Evolutionary conservation across 805 yeast species (phyloP).

Genomic region (Schizosaccharomyces osmophilus): DNA sequence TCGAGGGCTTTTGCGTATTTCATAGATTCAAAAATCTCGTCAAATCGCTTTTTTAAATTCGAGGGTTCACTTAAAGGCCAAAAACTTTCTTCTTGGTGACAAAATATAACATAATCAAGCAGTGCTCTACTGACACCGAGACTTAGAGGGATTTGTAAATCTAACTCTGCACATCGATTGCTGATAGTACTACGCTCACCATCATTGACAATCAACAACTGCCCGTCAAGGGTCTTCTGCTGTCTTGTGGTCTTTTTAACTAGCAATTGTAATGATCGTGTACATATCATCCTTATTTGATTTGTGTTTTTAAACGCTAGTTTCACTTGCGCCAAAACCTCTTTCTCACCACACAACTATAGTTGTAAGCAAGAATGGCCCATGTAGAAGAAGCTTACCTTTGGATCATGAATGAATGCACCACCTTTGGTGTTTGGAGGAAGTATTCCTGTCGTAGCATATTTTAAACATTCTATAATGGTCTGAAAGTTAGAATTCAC

Average conservation of each 20-base stretch:
- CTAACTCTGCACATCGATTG: conserved; percentile 65
- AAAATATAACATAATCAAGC: conserved; percentile 75
- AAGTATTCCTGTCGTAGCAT: conserved; percentile 82
- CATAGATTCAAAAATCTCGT: conserved; percentile 87
- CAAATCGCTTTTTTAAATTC: conserved; percentile 68
- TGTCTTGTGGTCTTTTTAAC: conserved; percentile 38
- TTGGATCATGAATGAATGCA: conserved; percentile 83
- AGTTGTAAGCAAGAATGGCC: background rate
- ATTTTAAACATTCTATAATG: conserved; percentile 76
- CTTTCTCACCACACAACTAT: conserved; percentile 37
- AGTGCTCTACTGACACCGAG: conserved; percentile 77
- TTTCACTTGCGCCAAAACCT: conserved; percentile 73
- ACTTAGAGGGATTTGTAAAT: conserved; percentile 51
- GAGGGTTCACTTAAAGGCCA: conserved; percentile 95
- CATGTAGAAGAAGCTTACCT: background rate
- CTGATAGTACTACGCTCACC: conserved; percentile 55
- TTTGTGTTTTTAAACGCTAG: conserved; percentile 55
- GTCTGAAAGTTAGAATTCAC: conserved; percentile 96
- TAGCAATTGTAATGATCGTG: conserved; percentile 57
- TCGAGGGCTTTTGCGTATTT: conserved; percentile 81
- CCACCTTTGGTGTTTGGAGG: conserved; percentile 95
- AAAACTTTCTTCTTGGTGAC: conserved; percentile 88
- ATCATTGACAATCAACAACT: conserved; percentile 32
- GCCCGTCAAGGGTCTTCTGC: conserved; percentile 82
- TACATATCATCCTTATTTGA: conserved; percentile 58